Percentiles rank a stretch among this genome's conserved stretches.
Evolutionary conservation across 805 yeast species (phyloP).

Genomic region (Pichia phayaonensis): DNA sequence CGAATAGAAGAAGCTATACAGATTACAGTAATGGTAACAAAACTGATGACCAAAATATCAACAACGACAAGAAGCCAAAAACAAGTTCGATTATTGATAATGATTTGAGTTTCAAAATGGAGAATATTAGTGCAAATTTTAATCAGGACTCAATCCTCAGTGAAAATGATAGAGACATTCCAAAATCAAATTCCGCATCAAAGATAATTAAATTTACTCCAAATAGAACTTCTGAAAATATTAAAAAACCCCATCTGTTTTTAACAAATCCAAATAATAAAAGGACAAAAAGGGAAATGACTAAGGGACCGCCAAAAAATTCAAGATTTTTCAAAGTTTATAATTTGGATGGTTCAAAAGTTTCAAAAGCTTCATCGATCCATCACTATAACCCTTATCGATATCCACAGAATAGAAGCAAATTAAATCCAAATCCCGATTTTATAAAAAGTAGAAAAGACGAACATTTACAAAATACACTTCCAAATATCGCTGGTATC

Average conservation of each 20-base stretch:
- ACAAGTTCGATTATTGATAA: neutral
- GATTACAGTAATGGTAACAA: neutral
- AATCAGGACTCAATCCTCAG: neutral
- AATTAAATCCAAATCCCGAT: slow-evolving; percentile 39
- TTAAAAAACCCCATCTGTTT: slow-evolving; percentile 2
- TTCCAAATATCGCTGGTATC: neutral
- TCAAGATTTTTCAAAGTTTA: slow-evolving; percentile 22
- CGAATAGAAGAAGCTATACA: neutral
- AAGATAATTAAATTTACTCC: slow-evolving; percentile 8
- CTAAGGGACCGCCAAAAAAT: slow-evolving; percentile 22
- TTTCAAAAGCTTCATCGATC: slow-evolving; percentile 11
- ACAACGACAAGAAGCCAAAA: neutral
- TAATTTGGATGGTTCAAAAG: slow-evolving; percentile 10
- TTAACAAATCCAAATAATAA: slow-evolving; percentile 3
- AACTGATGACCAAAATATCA: neutral
- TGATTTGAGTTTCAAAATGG: neutral
- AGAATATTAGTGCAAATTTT: neutral
- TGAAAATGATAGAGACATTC: neutral
- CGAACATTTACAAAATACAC: neutral
- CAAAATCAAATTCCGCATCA: neutral
- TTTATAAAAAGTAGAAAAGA: slow-evolving; percentile 15
- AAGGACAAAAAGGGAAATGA: slow-evolving; percentile 3
- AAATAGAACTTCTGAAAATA: slow-evolving; percentile 4
- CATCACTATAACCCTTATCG: slow-evolving; percentile 39
- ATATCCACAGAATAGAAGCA: slow-evolving; percentile 38